phyloP scores from a whole-genome alignment of 148 eudicot species.

The Gaultheria prostrata region DNA sequence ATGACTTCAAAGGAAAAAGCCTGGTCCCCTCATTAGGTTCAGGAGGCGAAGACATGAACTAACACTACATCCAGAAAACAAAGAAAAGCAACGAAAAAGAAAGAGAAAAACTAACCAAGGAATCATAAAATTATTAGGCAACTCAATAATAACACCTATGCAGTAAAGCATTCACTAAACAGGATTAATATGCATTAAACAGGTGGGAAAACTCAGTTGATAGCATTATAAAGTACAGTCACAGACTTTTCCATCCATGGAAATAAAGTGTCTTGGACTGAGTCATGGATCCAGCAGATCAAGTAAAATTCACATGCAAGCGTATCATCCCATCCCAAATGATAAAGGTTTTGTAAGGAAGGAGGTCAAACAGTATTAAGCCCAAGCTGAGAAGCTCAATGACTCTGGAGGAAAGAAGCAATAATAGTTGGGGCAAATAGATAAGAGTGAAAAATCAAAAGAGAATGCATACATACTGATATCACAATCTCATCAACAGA shows the following conservation, averaged over 20 bases:
- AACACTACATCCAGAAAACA: not conserved
- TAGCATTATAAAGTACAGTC: not conserved
- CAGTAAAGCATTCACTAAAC: too few species aligned
- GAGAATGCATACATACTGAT: too few species aligned
- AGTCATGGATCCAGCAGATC: not conserved
- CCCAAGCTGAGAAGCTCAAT: not conserved
- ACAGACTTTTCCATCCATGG: not conserved
- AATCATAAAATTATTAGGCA: not conserved
- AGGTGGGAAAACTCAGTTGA: not conserved
- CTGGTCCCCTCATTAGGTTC: not conserved
- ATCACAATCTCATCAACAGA: not conserved
- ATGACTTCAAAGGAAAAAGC: not conserved
- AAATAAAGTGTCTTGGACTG: not conserved
- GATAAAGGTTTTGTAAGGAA: not conserved
- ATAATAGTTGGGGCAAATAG: not conserved
- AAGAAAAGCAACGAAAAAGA: not conserved
- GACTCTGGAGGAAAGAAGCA: not conserved
- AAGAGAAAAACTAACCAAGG: too few species aligned
- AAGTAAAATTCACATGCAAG: conserved; percentile 5
- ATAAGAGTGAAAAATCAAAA: not conserved
- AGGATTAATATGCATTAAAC: not conserved
- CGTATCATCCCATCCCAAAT: not conserved
- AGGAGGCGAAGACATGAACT: conserved; percentile 5
- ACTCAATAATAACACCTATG: too few species aligned
- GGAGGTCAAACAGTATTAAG: not conserved